Conservation (phyloP, 768 basidiomycete genomes). For the Leucocoprinus birnbaumii region DNA sequence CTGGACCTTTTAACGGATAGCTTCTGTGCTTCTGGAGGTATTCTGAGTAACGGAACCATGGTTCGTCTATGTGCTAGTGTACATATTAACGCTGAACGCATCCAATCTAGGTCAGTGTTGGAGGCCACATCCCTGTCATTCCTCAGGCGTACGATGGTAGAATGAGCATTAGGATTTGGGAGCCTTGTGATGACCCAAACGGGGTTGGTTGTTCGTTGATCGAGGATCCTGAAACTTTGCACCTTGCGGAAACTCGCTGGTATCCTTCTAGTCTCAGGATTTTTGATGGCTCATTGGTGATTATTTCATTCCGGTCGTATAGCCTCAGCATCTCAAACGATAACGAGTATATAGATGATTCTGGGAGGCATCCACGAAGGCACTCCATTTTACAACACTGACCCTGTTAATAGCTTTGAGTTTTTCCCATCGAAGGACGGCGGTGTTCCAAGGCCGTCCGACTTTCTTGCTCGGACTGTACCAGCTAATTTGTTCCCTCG, state of each 20-base stretch:
- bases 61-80: slow-evolving; percentile 17
- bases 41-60: slow-evolving; percentile 40
- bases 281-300: slow-evolving; percentile 31
- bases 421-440: slow-evolving; percentile 39
- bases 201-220: slow-evolving; percentile 30
- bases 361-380: slow-evolving; percentile 25
- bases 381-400: slow-evolving; percentile 61
- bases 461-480: slow-evolving; percentile 24
- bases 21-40: slow-evolving; percentile 42
- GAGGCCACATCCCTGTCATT: slow-evolving; percentile 26
- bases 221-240: slow-evolving; percentile 30
- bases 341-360: slow-evolving; percentile 19
- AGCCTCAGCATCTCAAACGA: neutral
- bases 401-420: slow-evolving; percentile 44
- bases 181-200: slow-evolving; percentile 32
- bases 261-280: slow-evolving; percentile 36
- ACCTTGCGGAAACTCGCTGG: slow-evolving; percentile 36
- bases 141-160: slow-evolving; percentile 28
- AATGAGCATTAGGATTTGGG: slow-evolving; percentile 34
- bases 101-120: slow-evolving; percentile 25
- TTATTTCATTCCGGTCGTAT: slow-evolving; percentile 17
- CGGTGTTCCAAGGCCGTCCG: slow-evolving; percentile 25
- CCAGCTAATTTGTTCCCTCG: slow-evolving; percentile 26
- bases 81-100: too few relatives aligned
- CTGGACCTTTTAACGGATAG: slow-evolving; percentile 33